Base-by-base conservation (phyloP, 1,284 basidiomycete genomes). In the Ceratobasidium theobromae region DNA sequence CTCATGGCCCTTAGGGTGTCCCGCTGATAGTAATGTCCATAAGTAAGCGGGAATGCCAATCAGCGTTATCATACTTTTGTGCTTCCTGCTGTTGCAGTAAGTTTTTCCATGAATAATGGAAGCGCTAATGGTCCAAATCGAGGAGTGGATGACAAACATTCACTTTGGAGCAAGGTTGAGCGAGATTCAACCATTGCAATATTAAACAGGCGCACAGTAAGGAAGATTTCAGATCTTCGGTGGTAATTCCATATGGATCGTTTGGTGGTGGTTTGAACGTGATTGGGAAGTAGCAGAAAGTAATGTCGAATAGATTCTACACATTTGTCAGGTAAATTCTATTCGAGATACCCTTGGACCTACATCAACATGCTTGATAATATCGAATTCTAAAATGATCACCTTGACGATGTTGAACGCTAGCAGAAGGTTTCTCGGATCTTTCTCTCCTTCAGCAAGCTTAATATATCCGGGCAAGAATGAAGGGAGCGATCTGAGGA, bases 261-360 rank as follows among this genome's bases (percentile, higher is more conserved):
- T 95, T 90, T 0, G 94, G 91, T 4, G 95, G 94, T 11, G 95
- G 94, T 58, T 91, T 86, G 79, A 98, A 99, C 0, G 94, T 94
- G 71, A 99, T 99, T 0, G 97, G 97, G 77, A 98, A 99, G 77
- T 99, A 99, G 77, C 97, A 99, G 76, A 95, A 99, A 0, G 89
- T 91, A 73, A 98, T 87, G 74, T 99, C 93, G 78, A 97, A 99
- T 67, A 99, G 80, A 66, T 89, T 85, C 93, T 96, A 35, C 53
- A 30, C 33, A 35, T 23, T 2, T 52, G 48, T 27, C 51, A 53
- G 46, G 9, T 60, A 27, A 52, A 23, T 33, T 27, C 33, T 8
- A 30, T 28, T 23, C 27, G 23, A 49, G 30, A 1, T 8, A 14
- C 9, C 16, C 28, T 35, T 64, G 52, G 18, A 38, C 83, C 70